Evolutionary conservation across 345 rosid species (phyloP), one percentile per base, ranked within the genome.

Genomic region (Anacardium occidentale): DNA sequence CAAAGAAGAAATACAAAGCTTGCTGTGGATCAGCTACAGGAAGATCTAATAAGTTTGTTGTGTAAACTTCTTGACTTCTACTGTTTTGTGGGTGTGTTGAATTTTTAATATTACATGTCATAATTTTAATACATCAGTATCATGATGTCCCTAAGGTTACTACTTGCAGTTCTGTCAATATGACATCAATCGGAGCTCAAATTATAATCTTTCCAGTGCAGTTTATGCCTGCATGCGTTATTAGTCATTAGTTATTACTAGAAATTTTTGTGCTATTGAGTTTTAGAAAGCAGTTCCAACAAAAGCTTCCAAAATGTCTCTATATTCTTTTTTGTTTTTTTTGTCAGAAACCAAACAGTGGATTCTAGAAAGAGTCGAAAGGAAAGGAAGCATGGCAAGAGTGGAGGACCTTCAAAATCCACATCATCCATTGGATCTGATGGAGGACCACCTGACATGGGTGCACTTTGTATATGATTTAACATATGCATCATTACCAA

Each of bases 1-100:
- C 98, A 29, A 90, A 84, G 90, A 92, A 85, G 87, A 95, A 92
- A 81, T 82, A 90, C 86, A 95, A 92, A 81, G 81, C 98, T 54
- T 92, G 95, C 75, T 94, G 98, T 64, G 96, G 97, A 71, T 72
- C 95, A 70, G 91, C 77, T n/a, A 53, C 83, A 15, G 85, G 86
- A 76, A 89, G 85, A 82, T 59, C 87, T 26, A 63, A 82, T 17
- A 88, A 82, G 83, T 25, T 81, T 61, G 62, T 83, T 25, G 78
- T 78, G 97, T 89, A 82, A 77, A 82, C 76, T 72, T 75, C 80
- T 69, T 56, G 45, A 79, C 63, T 73, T 78, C 70, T 57, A 14
- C 68, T 13, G 24, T 60, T 71, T 15, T 47, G 11, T 25, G 56
- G 47, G 57, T 53, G 47, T 74, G 69, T 54, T 59, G 42, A 37